Conservation (phyloP, 768 basidiomycete genomes). For the Rhodotorula toruloides region DNA sequence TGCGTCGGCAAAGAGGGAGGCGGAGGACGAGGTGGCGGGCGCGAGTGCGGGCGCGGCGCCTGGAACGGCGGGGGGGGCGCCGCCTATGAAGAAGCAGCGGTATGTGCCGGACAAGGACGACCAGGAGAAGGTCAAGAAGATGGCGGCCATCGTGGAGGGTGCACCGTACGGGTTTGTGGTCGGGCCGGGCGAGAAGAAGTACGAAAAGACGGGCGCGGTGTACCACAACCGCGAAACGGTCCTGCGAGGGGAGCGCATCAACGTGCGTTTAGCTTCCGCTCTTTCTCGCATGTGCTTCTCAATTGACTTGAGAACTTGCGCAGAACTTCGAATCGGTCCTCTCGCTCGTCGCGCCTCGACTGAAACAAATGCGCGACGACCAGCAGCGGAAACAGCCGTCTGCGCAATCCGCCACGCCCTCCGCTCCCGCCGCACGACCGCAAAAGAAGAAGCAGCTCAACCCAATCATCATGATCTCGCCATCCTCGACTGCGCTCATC, state of each 20-base stretch:
- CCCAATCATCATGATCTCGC: conserved; percentile 96
- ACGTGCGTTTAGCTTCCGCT: conserved; percentile 54
- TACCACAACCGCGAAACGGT: conserved; percentile 64
- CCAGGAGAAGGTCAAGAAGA: conserved; percentile 78
- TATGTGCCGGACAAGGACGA: conserved; percentile 75
- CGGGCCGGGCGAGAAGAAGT: conserved; percentile 53
- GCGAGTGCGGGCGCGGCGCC: conserved; percentile 34
- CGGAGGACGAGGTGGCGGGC: background rate
- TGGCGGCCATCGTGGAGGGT: conserved; percentile 51
- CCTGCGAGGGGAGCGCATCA: conserved; percentile 72
- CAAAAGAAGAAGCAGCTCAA: conserved; percentile 50
- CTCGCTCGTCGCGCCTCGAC: conserved; percentile 63
- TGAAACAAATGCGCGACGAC: conserved; percentile 68
- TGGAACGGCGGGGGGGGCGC: conserved; percentile 45
- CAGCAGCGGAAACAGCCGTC: background rate
- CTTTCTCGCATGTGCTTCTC: background rate
- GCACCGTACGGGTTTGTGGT: conserved; percentile 55
- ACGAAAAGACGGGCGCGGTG: conserved; percentile 46
- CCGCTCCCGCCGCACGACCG: conserved; percentile 19
- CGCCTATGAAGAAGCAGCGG: conserved; percentile 62
- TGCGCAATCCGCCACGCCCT: conserved; percentile 5
- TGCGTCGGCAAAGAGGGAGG: background rate
- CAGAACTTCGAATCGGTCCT: conserved; percentile 77
- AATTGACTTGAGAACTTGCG: background rate
- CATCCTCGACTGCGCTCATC: conserved; percentile 86